Base-by-base conservation (phyloP, 140 eudicot species). In the Anethum foeniculum region DNA sequence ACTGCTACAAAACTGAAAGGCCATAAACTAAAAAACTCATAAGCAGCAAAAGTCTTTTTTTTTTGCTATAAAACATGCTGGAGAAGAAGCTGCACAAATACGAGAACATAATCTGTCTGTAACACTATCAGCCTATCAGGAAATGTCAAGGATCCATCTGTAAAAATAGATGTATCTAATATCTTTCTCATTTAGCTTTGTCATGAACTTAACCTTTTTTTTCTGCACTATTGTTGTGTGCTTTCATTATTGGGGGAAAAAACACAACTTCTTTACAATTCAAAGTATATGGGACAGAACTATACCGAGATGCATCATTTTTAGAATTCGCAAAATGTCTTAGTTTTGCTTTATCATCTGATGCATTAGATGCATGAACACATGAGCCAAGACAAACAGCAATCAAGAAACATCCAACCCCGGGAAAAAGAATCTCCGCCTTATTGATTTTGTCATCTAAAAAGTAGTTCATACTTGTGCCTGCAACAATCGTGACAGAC, bases 341-440 rank as follows among this genome's bases (percentile, higher is more conserved):
- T 54, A 93, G 95, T 81, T 93, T 93, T 12, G 71, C 86, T 86
- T 81, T 80, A 80, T 93, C 91, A 83, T 93, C 98, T 46, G 88
- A 86, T 43, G 93, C 88, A 81, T 88, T 90, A 69, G 98, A 93
- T 77, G 90, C 51, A 81, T 93, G 97, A 51, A 93, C 90, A 13
- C 84, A 83, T 68, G 94, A 85, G 21, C 91, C 98, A 52, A 93
- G 86, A 79, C 84, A 89, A 79, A 91, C 98, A 30, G 97, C 97
- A 80, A 87, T 60, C 86, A 93, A 79, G 84, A 93, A 93, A 88
- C 93, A 93, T 5, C 82, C 98, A 69, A 91, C 97, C 5, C 98
- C 97, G 10, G 98, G 95, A 77, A 93, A 93, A 78, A 93, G 90
- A 76, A 93, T 83, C 86, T 91, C 92, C 3, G 97, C 98, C 81